A percentile compares a stretch with the other conserved stretches of the same genome.
Conservation (phyloP, 768 basidiomycete species). For the Termitomyces titanicus region DNA sequence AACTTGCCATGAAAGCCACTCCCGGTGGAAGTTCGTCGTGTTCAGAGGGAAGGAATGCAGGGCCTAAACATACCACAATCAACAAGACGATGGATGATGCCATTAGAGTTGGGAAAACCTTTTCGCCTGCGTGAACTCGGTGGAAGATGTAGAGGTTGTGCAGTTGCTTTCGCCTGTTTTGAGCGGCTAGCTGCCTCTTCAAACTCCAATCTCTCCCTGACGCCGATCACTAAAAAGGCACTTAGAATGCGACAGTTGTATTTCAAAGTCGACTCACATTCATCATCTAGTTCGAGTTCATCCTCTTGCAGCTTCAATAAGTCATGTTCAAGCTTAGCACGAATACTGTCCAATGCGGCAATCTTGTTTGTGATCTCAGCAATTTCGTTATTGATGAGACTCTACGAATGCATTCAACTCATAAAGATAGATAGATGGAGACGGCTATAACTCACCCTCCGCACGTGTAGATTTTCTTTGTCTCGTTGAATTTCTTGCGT, state of each 20-base stretch:
- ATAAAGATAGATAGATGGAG: background rate
- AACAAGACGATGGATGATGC: background rate
- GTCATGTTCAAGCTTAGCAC: slow-evolving; percentile 76
- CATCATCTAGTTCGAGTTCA: slow-evolving; percentile 94
- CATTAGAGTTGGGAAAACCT: slow-evolving; percentile 34
- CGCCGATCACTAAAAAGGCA: slow-evolving; percentile 71
- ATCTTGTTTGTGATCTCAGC: slow-evolving; percentile 89
- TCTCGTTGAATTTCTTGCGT: slow-evolving; percentile 83
- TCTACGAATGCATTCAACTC: slow-evolving; percentile 39
- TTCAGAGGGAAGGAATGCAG: slow-evolving; percentile 94
- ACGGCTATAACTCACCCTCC: slow-evolving; percentile 55
- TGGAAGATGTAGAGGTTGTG: slow-evolving; percentile 41
- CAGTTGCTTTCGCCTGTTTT: slow-evolving; percentile 23
- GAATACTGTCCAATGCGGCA: slow-evolving; percentile 74
- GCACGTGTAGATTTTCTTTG: slow-evolving; percentile 89
- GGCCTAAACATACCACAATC: slow-evolving; percentile 44
- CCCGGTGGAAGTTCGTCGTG: slow-evolving; percentile 93
- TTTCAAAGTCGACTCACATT: slow-evolving; percentile 52
- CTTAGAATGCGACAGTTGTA: slow-evolving; percentile 4
- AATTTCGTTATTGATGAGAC: slow-evolving; percentile 83
- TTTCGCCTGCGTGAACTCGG: slow-evolving; percentile 68
- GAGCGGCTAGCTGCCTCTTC: slow-evolving; percentile 45
- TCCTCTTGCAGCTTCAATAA: slow-evolving; percentile 90
- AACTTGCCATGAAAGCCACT: slow-evolving; percentile 90
- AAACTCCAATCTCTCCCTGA: slow-evolving; percentile 77